Evolutionary conservation across 2,329 filamentous ascomycete species (phyloP), one percentile per base, ranked within the genome.

Genomic region (Neonectria neomacrospora): DNA sequence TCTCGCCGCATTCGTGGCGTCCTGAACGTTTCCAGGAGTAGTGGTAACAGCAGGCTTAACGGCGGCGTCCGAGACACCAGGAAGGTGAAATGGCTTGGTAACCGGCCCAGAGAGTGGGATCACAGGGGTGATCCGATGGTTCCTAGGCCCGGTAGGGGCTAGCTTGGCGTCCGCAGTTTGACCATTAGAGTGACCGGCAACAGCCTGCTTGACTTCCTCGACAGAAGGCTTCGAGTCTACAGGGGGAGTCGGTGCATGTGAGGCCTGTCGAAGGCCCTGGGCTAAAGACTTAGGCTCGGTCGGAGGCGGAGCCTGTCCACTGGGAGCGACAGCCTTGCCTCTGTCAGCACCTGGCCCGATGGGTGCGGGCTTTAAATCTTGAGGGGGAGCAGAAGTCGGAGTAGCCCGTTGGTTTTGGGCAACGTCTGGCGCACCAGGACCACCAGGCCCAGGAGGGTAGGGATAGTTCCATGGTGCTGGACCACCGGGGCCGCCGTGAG

Each of bases 1-100:
- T 71, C 89, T 90, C 1, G 91, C 91, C 41, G 90, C 88, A 74
- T 90, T 88, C 0, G 91, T 94, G 1, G 91, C 90, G 78, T 91
- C 90, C 66, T 87, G 84, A 10, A 90, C 80, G 48, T 80, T 73
- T 75, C 64, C 71, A 0, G 77, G 75, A 1, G 73, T 73, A 22
- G 84, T 76, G 47, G 77, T 58, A n/a, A 71, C 72, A 5, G 77
- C 71, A 9, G 76, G 68, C 63, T 83, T 82, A 1, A 79, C 74
- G 10, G 75, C 71, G 3, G 80, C 73, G 5, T 75, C 71, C 23
- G 72, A 66, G 16, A 68, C 67, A 30, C 72, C 73, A 45, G 78
- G 73, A 28, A 78, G 70, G 41, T 76, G 71, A 66, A 79, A 79
- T 22, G 80, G 77, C 65, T 80, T 83, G 2, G 76, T 70, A 34